Percentiles rank a stretch among this genome's conserved stretches.
phyloP scores from a whole-genome alignment of 2,329 filamentous ascomycete genomes.

The Tympanopsis confertula region DNA sequence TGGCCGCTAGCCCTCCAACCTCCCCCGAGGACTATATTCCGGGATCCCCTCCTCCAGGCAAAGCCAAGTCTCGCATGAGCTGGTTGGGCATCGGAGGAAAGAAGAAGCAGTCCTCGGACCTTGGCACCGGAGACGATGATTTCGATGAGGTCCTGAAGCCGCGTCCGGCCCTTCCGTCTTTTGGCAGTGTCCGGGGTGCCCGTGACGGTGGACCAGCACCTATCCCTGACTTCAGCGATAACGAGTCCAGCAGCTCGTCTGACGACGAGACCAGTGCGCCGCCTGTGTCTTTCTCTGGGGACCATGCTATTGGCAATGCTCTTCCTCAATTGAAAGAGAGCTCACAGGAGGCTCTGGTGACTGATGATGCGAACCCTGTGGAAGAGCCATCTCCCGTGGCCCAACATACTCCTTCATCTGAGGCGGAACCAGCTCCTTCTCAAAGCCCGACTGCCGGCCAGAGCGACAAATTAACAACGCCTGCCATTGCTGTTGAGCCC shows the following conservation, averaged over 20 bases:
- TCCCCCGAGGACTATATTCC: slow-evolving; percentile 20
- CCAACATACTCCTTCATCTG: too few relatives aligned
- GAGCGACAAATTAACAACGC: too few relatives aligned
- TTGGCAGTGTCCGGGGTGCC: slow-evolving; percentile 45
- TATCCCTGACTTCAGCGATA: not conserved
- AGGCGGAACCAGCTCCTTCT: too few relatives aligned
- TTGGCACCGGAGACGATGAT: slow-evolving; percentile 27
- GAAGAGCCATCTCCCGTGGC: too few relatives aligned
- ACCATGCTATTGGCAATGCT: slow-evolving; percentile 36
- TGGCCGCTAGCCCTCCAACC: slow-evolving; percentile 24
- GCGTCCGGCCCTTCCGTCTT: slow-evolving; percentile 44
- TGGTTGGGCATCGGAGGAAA: slow-evolving; percentile 4
- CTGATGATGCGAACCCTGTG: too few relatives aligned
- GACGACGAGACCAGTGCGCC: slow-evolving; percentile 20
- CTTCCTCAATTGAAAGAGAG: slow-evolving; percentile 27
- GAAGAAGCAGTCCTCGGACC: not conserved
- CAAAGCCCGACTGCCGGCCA: too few relatives aligned
- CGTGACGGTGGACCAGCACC: not conserved
- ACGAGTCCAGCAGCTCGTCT: not conserved
- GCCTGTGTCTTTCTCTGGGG: slow-evolving; percentile 27
- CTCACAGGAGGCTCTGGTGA: slow-evolving; percentile 6
- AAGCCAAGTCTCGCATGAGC: not conserved
- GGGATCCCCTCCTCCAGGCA: slow-evolving; percentile 15
- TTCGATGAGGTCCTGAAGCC: slow-evolving; percentile 44
- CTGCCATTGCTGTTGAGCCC: too few relatives aligned